Conservation (phyloP, 1,139 yeast genomes). For the Arxiozyma heterogenica region DNA sequence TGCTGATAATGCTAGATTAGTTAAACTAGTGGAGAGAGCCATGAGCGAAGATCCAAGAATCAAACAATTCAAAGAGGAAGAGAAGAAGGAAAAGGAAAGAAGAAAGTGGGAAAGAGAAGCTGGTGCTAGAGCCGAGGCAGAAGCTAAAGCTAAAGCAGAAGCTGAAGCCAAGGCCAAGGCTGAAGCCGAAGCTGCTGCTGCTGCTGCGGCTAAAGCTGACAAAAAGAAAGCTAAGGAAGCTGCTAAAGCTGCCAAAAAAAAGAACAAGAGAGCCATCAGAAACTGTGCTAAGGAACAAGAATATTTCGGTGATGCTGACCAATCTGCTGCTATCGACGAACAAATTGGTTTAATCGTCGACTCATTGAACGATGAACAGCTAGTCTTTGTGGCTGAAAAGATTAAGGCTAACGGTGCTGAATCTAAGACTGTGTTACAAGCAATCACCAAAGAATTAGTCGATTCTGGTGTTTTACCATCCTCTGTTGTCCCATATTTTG, state of each 20-base stretch:
- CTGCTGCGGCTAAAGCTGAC: slow-evolving; percentile 50
- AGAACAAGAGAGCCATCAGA: slow-evolving; percentile 92
- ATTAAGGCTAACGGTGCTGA: slow-evolving; percentile 40
- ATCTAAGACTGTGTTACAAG: slow-evolving; percentile 41
- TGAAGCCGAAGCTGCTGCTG: slow-evolving; percentile 59
- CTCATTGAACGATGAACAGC: slow-evolving; percentile 64
- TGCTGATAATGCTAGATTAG: slow-evolving; percentile 88
- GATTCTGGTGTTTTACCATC: slow-evolving; percentile 39
- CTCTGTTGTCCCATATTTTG: slow-evolving; percentile 35
- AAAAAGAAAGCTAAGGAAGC: slow-evolving; percentile 94
- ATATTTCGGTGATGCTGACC: slow-evolving; percentile 71
- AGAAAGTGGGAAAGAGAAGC: slow-evolving; percentile 98
- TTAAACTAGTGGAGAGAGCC: slow-evolving; percentile 83
- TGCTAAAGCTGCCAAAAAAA: slow-evolving; percentile 93
- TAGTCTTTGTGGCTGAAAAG: slow-evolving; percentile 60
- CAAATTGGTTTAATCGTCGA: slow-evolving; percentile 77
- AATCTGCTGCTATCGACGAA: slow-evolving; percentile 59
- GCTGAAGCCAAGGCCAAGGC: slow-evolving; percentile 76
- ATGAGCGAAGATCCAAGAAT: slow-evolving; percentile 89
- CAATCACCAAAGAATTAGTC: slow-evolving; percentile 37
- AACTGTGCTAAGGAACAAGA: slow-evolving; percentile 71
- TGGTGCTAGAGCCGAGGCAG: slow-evolving; percentile 93
- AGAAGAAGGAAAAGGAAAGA: slow-evolving; percentile 89
- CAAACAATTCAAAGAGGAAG: slow-evolving; percentile 84
- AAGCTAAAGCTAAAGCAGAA: slow-evolving; percentile 76